phyloP scores from a whole-genome alignment of 345 rosid genomes.

The Camelina laxa region DNA sequence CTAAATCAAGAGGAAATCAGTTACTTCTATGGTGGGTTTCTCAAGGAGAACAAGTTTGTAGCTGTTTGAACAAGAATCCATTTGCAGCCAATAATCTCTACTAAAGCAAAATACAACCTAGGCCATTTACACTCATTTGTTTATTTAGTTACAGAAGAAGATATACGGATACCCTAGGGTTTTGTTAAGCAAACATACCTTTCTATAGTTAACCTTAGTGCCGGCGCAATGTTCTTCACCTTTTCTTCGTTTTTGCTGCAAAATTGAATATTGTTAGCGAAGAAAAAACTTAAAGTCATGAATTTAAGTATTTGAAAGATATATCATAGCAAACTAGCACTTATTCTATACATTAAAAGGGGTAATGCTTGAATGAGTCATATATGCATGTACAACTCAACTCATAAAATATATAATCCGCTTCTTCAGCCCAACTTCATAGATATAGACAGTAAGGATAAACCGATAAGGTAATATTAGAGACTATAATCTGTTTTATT shows the following conservation, averaged over 20 bases:
- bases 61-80: conserved; percentile 10
- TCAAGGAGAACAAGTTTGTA: conserved; percentile 18
- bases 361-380: background rate
- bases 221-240: conserved; percentile 66
- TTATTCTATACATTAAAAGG: background rate
- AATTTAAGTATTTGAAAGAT: conserved; percentile 10
- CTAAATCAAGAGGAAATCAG: conserved; percentile 63
- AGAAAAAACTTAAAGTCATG: background rate
- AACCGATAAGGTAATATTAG: background rate
- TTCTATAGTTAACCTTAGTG: conserved; percentile 61
- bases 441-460: conserved; percentile 14
- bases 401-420: background rate
- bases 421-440: conserved; percentile 7
- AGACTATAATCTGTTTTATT: background rate
- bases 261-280: conserved; percentile 30
- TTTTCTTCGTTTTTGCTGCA: conserved; percentile 92
- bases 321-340: conserved; percentile 14
- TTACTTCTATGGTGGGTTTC: conserved; percentile 18
- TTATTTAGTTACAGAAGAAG: too few relatives aligned
- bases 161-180: background rate
- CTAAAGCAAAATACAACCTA: background rate
- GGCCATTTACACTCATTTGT: too few relatives aligned
- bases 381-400: conserved; percentile 1
- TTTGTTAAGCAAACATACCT: conserved; percentile 54
- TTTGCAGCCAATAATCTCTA: conserved; percentile 13